Evolutionary conservation across 1,139 yeast genomes (phyloP).

Genomic region (Diutina catenulata): DNA sequence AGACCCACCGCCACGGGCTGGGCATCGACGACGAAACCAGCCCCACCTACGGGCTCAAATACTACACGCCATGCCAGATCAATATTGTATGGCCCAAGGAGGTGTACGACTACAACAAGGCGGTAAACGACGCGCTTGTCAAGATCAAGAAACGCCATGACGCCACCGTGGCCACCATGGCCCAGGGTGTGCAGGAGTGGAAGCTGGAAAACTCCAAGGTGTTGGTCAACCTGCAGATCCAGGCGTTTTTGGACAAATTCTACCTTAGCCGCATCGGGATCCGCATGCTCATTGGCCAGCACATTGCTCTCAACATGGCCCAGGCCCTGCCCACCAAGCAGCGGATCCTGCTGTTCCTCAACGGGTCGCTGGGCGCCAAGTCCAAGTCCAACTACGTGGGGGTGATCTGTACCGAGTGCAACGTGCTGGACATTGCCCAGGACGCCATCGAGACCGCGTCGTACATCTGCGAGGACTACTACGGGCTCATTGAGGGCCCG

Average conservation of each 20-base stretch:
- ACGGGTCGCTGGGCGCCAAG: constrained; percentile 12
- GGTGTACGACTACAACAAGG: constrained; percentile 58
- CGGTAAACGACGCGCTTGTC: constrained; percentile 53
- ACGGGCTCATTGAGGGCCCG: constrained; percentile 75
- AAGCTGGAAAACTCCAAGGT: constrained; percentile 41
- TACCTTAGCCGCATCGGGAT: constrained; percentile 84
- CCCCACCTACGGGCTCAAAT: constrained; percentile 42
- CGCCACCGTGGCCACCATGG: constrained; percentile 88
- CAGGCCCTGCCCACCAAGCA: constrained; percentile 39
- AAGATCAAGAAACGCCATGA: constrained; percentile 78
- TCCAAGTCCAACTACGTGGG: constrained; percentile 55
- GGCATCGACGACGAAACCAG: constrained; percentile 8
- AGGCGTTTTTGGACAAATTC: constrained; percentile 68
- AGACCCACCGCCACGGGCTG: constrained; percentile 10
- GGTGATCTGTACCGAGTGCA: constrained; percentile 71
- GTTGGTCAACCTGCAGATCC: constrained; percentile 51
- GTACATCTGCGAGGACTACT: constrained; percentile 80
- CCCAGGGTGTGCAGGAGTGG: constrained; percentile 91
- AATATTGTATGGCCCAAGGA: constrained; percentile 60
- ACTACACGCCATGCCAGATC: constrained; percentile 46
- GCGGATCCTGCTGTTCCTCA: constrained; percentile 23
- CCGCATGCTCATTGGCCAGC: constrained; percentile 83
- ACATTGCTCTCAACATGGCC: constrained; percentile 65
- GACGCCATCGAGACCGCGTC: constrained; percentile 83
- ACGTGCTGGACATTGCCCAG: constrained; percentile 66